Percentiles rank a stretch among this genome's conserved stretches.
These are phyloP conservation scores for Coniochaeta sp. DNA, from an alignment of 2,329 filamentous ascomycete species.

Conservation along the genomic window DNA sequence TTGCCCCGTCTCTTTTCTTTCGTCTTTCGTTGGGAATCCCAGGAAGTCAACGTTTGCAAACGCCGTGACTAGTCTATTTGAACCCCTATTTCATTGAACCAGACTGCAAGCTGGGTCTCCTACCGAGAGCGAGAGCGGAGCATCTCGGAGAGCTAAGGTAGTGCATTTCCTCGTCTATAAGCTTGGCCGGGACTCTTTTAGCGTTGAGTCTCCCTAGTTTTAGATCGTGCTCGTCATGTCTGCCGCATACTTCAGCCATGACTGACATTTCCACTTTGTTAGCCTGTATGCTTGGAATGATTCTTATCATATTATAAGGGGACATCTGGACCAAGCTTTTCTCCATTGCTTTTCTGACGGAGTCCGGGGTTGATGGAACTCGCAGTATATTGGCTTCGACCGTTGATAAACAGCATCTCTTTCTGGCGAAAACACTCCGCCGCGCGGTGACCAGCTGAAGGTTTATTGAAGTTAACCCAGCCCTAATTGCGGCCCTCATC, in stretches of 20 bases:
- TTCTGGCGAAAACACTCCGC: too few relatives aligned
- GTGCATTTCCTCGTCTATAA: not conserved
- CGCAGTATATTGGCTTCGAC: too few relatives aligned
- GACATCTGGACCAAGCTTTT: not conserved
- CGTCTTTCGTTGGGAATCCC: not conserved
- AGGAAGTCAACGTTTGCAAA: not conserved
- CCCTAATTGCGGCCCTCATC: not conserved
- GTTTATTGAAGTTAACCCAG: not conserved
- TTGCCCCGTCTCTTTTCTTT: too few relatives aligned
- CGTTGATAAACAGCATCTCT: too few relatives aligned
- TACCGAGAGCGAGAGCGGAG: not conserved
- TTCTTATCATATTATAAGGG: too few relatives aligned
- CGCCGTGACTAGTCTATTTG: not conserved
- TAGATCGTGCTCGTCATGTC: not conserved
- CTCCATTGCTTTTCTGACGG: not conserved
- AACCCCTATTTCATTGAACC: too few relatives aligned
- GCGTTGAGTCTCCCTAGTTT: too few relatives aligned
- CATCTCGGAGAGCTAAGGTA: not conserved
- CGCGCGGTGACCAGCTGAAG: not conserved
- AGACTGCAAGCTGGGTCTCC: not conserved
- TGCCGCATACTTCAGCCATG: not conserved
- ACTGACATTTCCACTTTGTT: not conserved
- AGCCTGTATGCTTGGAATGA: too few relatives aligned
- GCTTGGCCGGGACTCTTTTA: too few relatives aligned
- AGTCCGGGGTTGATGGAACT: too few relatives aligned